Percentiles rank a stretch among this genome's conserved stretches.
Conservation (phyloP, 257 asterid species). For the Fraxinus anomala region DNA sequence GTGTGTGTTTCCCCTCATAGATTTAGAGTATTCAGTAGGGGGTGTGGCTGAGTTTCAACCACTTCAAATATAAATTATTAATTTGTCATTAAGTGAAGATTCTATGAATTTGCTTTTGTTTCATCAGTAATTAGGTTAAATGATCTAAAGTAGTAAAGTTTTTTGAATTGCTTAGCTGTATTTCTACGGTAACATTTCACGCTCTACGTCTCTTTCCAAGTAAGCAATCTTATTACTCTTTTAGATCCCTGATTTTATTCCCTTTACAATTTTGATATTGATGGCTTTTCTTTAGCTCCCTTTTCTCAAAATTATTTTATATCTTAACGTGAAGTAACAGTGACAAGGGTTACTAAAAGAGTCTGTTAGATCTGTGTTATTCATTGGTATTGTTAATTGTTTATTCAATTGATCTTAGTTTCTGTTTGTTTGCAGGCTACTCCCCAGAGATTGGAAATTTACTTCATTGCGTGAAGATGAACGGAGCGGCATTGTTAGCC, state of each 20-base stretch:
- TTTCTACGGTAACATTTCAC: neutral
- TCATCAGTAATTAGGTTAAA: neutral
- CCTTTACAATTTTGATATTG: slow-evolving; percentile 18
- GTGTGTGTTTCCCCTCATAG: no score
- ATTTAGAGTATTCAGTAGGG: no score
- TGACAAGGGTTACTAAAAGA: neutral
- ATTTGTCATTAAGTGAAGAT: slow-evolving; percentile 17
- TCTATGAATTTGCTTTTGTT: neutral
- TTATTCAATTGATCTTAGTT: slow-evolving; percentile 27
- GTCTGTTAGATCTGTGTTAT: slow-evolving; percentile 32
- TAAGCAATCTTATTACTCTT: slow-evolving; percentile 16
- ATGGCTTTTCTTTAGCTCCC: neutral
- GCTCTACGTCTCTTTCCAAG: neutral
- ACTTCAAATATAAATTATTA: neutral
- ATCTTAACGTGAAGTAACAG: slow-evolving; percentile 19
- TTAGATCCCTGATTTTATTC: slow-evolving; percentile 24
- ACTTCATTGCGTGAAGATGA: slow-evolving; percentile 43
- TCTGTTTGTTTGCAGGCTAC: slow-evolving; percentile 23
- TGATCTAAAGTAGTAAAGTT: neutral
- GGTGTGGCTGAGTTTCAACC: neutral
- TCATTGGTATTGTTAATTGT: slow-evolving; percentile 23
- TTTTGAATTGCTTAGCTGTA: slow-evolving; percentile 22
- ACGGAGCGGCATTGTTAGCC: slow-evolving; percentile 80
- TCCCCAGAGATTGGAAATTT: slow-evolving; percentile 29
- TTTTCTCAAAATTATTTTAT: neutral